phyloP scores from a whole-genome alignment of 192 early-diverging fungal species.

The Paraglomus brasilianum region DNA sequence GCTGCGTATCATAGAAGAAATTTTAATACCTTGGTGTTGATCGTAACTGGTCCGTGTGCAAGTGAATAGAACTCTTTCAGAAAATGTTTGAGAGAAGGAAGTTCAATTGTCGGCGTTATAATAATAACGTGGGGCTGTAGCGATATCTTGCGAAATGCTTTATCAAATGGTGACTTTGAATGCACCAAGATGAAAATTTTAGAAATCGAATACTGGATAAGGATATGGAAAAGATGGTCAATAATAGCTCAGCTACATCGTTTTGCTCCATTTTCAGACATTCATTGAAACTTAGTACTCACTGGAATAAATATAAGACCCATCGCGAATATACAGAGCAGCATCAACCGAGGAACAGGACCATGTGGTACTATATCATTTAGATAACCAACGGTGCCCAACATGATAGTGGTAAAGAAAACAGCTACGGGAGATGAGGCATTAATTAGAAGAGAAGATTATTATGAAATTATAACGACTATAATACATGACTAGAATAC shows the following conservation, averaged over 20 bases:
- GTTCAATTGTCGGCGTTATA: conserved; percentile 28
- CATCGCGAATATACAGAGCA: conserved; percentile 23
- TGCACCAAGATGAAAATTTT: conserved; percentile 18
- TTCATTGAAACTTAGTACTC: neutral
- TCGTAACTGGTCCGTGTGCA: conserved; percentile 19
- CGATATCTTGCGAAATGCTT: conserved; percentile 26
- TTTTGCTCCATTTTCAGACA: no score
- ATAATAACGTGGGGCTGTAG: conserved; percentile 32
- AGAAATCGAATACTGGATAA: conserved; percentile 25
- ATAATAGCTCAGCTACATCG: neutral
- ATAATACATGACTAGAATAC: neutral
- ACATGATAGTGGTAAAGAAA: conserved; percentile 33
- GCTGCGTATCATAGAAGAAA: neutral
- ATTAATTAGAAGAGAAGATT: no score
- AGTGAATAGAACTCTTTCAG: conserved; percentile 33
- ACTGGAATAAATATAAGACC: conserved; percentile 32
- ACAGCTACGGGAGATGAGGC: conserved; percentile 2
- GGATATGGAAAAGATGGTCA: neutral
- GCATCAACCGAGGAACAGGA: conserved; percentile 25
- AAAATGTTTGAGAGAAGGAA: conserved; percentile 31
- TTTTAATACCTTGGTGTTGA: conserved; percentile 27
- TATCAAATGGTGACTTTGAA: conserved; percentile 27
- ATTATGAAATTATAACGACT: neutral
- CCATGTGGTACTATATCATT: conserved; percentile 30
- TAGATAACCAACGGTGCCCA: conserved; percentile 31